phyloP scores from a whole-genome alignment of 139 green algal genomes.

The Raphidocelis subcapitata region DNA sequence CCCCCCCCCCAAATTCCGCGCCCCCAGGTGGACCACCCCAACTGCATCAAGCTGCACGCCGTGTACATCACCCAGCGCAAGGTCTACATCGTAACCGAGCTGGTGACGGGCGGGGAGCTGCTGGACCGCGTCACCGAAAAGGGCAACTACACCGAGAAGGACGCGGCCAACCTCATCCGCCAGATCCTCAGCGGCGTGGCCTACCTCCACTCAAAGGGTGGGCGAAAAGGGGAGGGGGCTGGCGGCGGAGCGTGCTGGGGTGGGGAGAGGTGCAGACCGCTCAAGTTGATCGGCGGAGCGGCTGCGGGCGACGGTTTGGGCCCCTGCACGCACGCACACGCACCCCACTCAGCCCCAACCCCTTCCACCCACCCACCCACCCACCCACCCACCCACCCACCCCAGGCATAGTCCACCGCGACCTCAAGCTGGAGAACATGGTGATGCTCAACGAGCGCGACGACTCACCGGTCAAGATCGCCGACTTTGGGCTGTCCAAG shows the following conservation, averaged over 20 bases:
- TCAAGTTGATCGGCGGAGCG: too few relatives aligned
- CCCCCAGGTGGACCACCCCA: constrained; percentile 66
- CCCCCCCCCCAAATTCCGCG: too few relatives aligned
- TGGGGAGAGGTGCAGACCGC: not conserved
- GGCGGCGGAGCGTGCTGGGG: not conserved
- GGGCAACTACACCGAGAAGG: constrained; percentile 71
- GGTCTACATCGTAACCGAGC: constrained; percentile 82
- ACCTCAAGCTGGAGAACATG: constrained; percentile 89
- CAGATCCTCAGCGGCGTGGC: constrained; percentile 72
- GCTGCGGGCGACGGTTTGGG: not conserved
- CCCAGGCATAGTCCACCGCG: constrained; percentile 76
- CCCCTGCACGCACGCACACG: too few relatives aligned
- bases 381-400: not conserved
- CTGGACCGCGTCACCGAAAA: constrained; percentile 74
- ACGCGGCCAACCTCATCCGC: constrained; percentile 61
- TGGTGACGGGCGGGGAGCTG: constrained; percentile 76
- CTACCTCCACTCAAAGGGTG: constrained; percentile 73
- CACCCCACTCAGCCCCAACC: too few relatives aligned
- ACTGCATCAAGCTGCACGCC: constrained; percentile 76
- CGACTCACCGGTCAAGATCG: constrained; percentile 75
- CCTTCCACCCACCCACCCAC: too few relatives aligned
- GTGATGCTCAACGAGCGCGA: constrained; percentile 69
- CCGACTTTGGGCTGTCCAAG: constrained; percentile 83
- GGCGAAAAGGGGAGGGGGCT: not conserved
- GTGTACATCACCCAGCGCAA: constrained; percentile 74